phyloP scores from a whole-genome alignment of 352 stramenopile genomes.

The Elongisporangium anandrum region DNA sequence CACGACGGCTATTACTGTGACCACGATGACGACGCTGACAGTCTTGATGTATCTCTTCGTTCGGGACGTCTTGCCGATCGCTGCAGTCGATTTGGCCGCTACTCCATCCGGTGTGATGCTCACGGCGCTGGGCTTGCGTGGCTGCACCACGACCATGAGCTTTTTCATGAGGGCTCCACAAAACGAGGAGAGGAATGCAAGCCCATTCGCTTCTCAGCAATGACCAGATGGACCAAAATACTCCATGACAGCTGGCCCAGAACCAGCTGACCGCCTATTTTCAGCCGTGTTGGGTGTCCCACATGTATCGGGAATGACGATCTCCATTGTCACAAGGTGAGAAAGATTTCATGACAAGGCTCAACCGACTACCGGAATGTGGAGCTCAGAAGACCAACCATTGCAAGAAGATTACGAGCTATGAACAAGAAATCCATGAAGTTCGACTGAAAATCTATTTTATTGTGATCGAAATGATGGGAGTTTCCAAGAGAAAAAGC shows the following conservation, averaged over 20 bases:
- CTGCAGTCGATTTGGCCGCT: background rate
- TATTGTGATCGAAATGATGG: too few species aligned
- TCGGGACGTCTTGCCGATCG: background rate
- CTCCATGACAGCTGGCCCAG: background rate
- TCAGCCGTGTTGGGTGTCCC: background rate
- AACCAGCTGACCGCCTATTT: background rate
- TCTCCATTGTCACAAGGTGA: background rate
- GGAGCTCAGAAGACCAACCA: too few species aligned
- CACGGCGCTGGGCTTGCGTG: background rate
- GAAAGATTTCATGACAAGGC: background rate
- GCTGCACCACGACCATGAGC: background rate
- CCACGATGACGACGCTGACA: background rate
- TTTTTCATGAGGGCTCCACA: background rate
- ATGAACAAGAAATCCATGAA: too few species aligned
- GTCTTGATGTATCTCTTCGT: slow-evolving; percentile 2
- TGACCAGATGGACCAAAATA: too few species aligned
- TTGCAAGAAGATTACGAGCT: too few species aligned
- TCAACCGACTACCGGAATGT: too few species aligned
- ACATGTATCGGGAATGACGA: background rate
- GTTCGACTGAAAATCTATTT: too few species aligned
- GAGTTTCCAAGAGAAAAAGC: too few species aligned
- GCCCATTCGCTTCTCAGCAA: background rate
- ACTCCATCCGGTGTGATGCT: background rate
- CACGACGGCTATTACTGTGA: slow-evolving; percentile 1
- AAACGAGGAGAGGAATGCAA: background rate